phyloP scores from a whole-genome alignment of 306 rosid species.

The Castanospermum australe region DNA sequence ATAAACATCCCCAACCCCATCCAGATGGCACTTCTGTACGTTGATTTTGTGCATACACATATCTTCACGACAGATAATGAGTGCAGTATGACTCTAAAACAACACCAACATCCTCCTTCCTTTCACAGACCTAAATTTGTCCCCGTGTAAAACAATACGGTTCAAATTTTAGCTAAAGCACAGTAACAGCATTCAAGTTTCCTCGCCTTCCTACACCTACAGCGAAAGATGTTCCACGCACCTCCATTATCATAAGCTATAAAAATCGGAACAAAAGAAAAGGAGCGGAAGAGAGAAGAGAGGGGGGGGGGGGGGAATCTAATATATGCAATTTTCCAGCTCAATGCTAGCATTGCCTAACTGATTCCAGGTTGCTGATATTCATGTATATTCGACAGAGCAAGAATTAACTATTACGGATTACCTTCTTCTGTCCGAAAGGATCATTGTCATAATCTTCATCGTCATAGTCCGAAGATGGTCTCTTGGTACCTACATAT shows the following conservation, averaged over 20 bases:
- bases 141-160: neutral
- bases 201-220: neutral
- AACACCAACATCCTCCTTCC: neutral
- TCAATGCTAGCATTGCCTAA: neutral
- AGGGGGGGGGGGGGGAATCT: too few relatives aligned
- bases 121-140: neutral
- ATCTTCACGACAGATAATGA: too few relatives aligned
- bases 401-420: neutral
- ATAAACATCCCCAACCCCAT: neutral
- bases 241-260: neutral
- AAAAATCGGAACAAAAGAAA: too few relatives aligned
- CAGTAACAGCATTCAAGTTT: neutral
- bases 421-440: slow-evolving; percentile 65
- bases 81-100: neutral
- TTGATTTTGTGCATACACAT: neutral
- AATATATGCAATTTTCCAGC: too few relatives aligned
- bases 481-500: slow-evolving; percentile 61
- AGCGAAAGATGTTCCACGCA: neutral
- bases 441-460: slow-evolving; percentile 53
- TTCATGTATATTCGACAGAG: neutral
- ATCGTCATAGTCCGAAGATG: slow-evolving; percentile 67
- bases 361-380: neutral
- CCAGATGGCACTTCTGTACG: neutral
- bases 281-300: too few relatives aligned
- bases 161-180: neutral